Evolutionary conservation across 192 early-diverging fungal species (phyloP), one percentile per base, ranked within the genome.

Genomic region (Linnemannia elongata): DNA sequence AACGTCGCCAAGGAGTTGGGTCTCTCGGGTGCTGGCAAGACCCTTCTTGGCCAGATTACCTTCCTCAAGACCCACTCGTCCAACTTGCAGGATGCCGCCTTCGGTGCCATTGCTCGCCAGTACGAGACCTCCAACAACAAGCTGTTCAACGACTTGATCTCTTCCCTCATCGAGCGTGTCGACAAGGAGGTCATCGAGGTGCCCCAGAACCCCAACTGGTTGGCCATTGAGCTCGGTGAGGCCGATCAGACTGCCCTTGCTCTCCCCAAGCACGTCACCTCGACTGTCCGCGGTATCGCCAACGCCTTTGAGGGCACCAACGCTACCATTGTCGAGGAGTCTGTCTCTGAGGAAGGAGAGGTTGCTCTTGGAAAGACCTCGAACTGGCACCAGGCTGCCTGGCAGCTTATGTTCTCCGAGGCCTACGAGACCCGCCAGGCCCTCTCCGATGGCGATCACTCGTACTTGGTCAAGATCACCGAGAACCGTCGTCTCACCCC

Each of bases 401-500:
- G 90, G 81, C 91, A 94, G 24, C 69, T 94, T 33, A 83, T 96
- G 81, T 97, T 97, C 90, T 92, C 92, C 27, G 95, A 96, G 73
- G 93, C 96, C 22, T 96, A 89, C 74, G 79, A 85, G 2, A 82
- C 90, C 22, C 75, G 89, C 38, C 63, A 89, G n/a, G 74, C 68
- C 0, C 76, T 94, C 4, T 89, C 96, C 20, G 95, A 96, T 35
- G 96, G 96, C 73, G 94, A 91, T 60, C 85, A 93, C 36, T 93
- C 93, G 10, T 95, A 89, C 81, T 63, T 89, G 22, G 92, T 96
- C 76, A 93, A 79, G 55, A 90, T 96, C 49, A 93, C 93, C 15
- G 95, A 95, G 75, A 96, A 96, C 89, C 81, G 90, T 39, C 95
- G 97, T n/a, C 90, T 99, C 75, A 99, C 98, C 10, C 97, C 98